These are phyloP conservation scores for Platanthera guangdongensis DNA, from an alignment of 106 monocot species.

Conservation along the genomic window DNA sequence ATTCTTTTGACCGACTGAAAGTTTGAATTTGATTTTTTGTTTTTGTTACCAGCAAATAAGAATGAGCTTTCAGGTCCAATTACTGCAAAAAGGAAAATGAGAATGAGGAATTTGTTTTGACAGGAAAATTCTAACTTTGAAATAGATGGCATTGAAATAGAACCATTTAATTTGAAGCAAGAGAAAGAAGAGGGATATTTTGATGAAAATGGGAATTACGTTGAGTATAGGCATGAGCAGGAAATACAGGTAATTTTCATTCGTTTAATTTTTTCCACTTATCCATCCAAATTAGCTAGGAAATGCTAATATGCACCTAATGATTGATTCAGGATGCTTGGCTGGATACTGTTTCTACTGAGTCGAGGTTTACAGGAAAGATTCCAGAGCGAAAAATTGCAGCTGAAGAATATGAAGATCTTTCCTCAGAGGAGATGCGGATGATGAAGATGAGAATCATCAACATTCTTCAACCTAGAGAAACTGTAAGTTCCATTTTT, in stretches of 20 bases:
- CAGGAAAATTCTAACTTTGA: constrained; percentile 72
- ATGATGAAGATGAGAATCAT: constrained; percentile 79
- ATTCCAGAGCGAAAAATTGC: constrained; percentile 12
- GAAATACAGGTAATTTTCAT: constrained; percentile 69
- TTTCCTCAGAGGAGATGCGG: constrained; percentile 69
- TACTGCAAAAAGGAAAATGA: not conserved
- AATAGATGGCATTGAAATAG: constrained; percentile 77
- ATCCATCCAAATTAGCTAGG: not conserved
- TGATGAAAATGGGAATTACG: constrained; percentile 85
- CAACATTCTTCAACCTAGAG: constrained; percentile 70
- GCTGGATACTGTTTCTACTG: constrained; percentile 72
- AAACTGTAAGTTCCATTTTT: constrained; percentile 50
- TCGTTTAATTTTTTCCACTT: not conserved
- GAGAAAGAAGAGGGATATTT: constrained; percentile 98
- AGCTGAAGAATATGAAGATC: constrained; percentile 74
- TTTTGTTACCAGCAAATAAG: constrained; percentile 5
- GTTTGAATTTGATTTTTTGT: not conserved
- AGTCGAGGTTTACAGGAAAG: constrained; percentile 40
- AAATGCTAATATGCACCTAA: constrained; percentile 10
- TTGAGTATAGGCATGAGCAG: constrained; percentile 59
- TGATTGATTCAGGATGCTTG: constrained; percentile 77
- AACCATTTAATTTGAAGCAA: constrained; percentile 90
- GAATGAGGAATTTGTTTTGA: constrained; percentile 13
- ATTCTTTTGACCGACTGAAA: not conserved
- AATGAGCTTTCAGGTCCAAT: constrained; percentile 7